Evolutionary conservation across 1,284 basidiomycete species (phyloP), one percentile per base, ranked within the genome.

Genomic region (Pyrrhoderma noxium): DNA sequence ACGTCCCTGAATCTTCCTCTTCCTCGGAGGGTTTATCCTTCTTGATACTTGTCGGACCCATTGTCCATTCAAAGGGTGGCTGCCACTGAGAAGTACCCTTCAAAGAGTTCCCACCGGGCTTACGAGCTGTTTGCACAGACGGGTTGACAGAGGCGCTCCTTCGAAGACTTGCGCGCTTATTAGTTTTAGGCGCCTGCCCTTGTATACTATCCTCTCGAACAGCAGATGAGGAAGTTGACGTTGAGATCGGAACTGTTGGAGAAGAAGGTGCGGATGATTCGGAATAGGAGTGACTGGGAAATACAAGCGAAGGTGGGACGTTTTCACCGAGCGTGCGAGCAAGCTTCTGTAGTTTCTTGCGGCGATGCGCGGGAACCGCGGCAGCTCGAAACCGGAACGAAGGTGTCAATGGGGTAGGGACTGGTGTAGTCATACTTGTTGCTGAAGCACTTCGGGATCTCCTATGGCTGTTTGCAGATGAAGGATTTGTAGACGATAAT

Each of bases 281-380:
- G 14, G 27, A 5, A 45, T 36, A 34, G 9, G 23, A 8, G 22
- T 38, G 39, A n/a, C 16, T 19, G 19, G 51, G 40, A 55, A 76
- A 75, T 44, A 79, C 70, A 49, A 79, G 70, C 59, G 78, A 75
- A 3, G 69, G 65, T 2, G 78, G 77, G 21, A 79, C 67, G 57
- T 74, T 74, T 63, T 77, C 76, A 7, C 78, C 78, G 1, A 79
- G 63, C 1, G 73, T 77, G 49, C 75, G 68, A 25, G 67, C 61
- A 3, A 80, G 67, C 60, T 79, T 79, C 8, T 73, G 74, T 65
- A 79, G 70, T 43, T 66, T 67, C 55, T 61, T 62, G 49, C 66
- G 56, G 14, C 68, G 64, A 5, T 59, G 53, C 51, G 64, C 64
- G 3, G 60, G 57, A 36, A 54, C 57, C 21, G 36, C 40, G 21